Percentiles rank a stretch among this genome's conserved stretches.
phyloP scores from a whole-genome alignment of 148 eudicot genomes.

The Rhododendron molle region DNA sequence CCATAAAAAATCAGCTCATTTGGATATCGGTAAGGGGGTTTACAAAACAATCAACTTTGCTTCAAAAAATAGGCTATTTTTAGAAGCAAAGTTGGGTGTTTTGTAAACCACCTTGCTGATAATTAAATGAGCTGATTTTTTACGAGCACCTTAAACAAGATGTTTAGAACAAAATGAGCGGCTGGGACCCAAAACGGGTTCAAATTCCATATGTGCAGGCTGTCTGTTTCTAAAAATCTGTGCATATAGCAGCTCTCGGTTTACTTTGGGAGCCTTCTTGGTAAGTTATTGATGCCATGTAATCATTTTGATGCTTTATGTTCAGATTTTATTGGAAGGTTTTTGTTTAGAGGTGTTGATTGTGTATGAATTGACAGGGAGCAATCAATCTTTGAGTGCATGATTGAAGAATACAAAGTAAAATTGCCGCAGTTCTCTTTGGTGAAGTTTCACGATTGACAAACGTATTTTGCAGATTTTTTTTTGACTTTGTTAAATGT shows the following conservation, averaged over 20 bases:
- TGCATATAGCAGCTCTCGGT: neutral
- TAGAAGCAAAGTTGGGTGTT: too few relatives aligned
- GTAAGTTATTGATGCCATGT: neutral
- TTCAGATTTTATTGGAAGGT: neutral
- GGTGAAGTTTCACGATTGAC: constrained; percentile 39
- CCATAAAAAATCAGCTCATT: too few relatives aligned
- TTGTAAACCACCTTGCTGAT: too few relatives aligned
- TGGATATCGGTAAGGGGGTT: too few relatives aligned
- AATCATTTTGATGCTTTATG: neutral
- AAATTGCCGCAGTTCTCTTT: constrained; percentile 74
- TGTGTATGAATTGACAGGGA: constrained; percentile 52
- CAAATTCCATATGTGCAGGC: too few relatives aligned
- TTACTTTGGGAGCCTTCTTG: neutral
- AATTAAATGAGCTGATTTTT: too few relatives aligned
- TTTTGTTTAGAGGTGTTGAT: neutral
- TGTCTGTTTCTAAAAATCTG: too few relatives aligned
- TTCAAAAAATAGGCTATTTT: too few relatives aligned
- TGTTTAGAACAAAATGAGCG: too few relatives aligned
- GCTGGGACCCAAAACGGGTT: too few relatives aligned
- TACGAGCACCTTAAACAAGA: too few relatives aligned
- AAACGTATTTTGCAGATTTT: neutral
- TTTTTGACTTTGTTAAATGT: neutral
- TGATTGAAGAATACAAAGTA: constrained; percentile 94
- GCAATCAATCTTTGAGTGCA: constrained; percentile 74
- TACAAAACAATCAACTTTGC: too few relatives aligned